phyloP scores from a whole-genome alignment of 352 stramenopile species.

The Phytophthora capsici region DNA sequence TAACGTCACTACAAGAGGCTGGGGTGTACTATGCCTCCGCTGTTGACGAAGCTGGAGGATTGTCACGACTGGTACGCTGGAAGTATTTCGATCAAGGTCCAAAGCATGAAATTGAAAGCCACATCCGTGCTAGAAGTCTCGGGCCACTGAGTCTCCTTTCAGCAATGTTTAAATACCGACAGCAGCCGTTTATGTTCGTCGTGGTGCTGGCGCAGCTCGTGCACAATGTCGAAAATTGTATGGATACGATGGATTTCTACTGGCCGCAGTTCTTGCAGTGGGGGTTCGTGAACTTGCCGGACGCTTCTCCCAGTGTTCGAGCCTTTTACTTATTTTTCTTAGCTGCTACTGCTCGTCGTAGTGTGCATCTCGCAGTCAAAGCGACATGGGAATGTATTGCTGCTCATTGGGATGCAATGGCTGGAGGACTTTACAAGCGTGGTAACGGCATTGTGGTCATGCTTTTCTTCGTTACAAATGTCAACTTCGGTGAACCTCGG shows the following conservation, averaged over 20 bases:
- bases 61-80: slow-evolving; percentile 61
- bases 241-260: slow-evolving; percentile 71
- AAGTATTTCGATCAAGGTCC: slow-evolving; percentile 60
- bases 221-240: slow-evolving; percentile 59
- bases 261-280: slow-evolving; percentile 77
- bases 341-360: slow-evolving; percentile 54
- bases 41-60: slow-evolving; percentile 53
- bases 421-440: slow-evolving; percentile 44
- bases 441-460: slow-evolving; percentile 61
- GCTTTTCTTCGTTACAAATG: slow-evolving; percentile 68
- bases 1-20: slow-evolving; percentile 47
- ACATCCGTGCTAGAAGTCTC: slow-evolving; percentile 49
- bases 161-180: slow-evolving; percentile 70
- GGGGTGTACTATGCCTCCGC: slow-evolving; percentile 43
- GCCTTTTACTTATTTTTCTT: slow-evolving; percentile 74
- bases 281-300: slow-evolving; percentile 54
- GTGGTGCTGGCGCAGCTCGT: slow-evolving; percentile 68
- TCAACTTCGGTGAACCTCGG: slow-evolving; percentile 58
- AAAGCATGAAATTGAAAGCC: slow-evolving; percentile 46
- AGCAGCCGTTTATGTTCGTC: slow-evolving; percentile 76
- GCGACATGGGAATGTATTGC: slow-evolving; percentile 73
- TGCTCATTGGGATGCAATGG: slow-evolving; percentile 67
- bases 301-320: slow-evolving; percentile 59
- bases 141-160: slow-evolving; percentile 61
- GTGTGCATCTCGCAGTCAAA: slow-evolving; percentile 61